phyloP scores from a whole-genome alignment of 2,329 filamentous ascomycete species.

The Cercospora brassicicola region DNA sequence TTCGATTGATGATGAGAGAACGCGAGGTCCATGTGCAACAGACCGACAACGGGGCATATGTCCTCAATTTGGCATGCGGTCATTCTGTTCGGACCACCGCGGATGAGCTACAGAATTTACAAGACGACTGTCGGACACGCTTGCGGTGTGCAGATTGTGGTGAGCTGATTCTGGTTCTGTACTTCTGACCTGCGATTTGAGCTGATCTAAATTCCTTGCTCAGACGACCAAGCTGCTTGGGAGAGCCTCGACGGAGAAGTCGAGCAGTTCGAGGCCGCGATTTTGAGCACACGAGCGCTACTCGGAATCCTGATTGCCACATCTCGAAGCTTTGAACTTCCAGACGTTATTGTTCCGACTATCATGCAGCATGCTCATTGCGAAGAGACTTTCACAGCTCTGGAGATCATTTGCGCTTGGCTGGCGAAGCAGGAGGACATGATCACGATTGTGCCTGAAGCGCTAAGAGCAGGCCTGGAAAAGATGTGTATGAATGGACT shows the following conservation, averaged over 20 bases:
- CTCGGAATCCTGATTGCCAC: constrained; percentile 1
- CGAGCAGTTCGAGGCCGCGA: not conserved
- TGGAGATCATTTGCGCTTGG: constrained; percentile 2
- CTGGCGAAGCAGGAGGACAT: not conserved
- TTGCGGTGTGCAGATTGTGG: constrained; percentile 5
- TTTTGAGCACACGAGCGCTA: not conserved
- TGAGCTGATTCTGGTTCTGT: not conserved
- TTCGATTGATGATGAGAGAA: not conserved
- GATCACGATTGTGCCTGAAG: not conserved
- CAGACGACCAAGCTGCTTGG: constrained; percentile 12
- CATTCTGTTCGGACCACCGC: not conserved
- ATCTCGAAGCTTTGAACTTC: constrained; percentile 12
- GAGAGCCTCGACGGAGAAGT: constrained; percentile 6
- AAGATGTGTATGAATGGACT: not conserved
- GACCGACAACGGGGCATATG: not conserved
- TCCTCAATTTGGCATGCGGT: constrained; percentile 6
- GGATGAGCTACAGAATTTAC: not conserved
- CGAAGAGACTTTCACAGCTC: constrained; percentile 11
- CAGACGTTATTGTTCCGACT: not conserved
- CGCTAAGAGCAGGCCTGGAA: not conserved
- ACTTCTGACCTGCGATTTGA: not conserved
- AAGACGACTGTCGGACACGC: not conserved
- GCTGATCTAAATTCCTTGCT: not conserved
- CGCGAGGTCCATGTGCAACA: not conserved
- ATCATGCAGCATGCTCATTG: constrained; percentile 9